Conservation (phyloP, 2,329 filamentous ascomycete species). For the Xylaria sp. region DNA sequence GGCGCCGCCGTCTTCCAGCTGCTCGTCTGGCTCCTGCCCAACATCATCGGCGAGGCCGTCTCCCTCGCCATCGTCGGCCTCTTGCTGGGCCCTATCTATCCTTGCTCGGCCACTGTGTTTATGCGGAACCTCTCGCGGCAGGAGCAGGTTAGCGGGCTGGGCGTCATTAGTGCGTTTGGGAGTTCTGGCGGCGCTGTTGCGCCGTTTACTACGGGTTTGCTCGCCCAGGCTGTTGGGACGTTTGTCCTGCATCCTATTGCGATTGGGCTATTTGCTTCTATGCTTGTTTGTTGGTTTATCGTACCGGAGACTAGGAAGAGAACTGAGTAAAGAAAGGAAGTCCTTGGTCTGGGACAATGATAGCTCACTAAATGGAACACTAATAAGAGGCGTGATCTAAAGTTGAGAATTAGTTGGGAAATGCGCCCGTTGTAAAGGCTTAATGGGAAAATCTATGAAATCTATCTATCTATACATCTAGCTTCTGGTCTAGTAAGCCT, state of each 20-base stretch:
- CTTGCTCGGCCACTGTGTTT: conserved; percentile 75
- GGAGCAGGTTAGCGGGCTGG: conserved; percentile 71
- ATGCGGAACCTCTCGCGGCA: conserved; percentile 67
- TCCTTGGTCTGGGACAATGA: not conserved
- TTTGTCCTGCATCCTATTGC: conserved; percentile 76
- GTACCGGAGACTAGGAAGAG: conserved; percentile 70
- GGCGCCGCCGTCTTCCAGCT: conserved; percentile 76
- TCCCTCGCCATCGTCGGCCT: conserved; percentile 77
- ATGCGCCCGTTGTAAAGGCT: not conserved
- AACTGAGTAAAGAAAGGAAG: conserved; percentile 59
- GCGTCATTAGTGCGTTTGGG: conserved; percentile 76
- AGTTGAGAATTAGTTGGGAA: not conserved
- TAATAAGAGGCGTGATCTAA: not conserved
- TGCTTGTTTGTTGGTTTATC: conserved; percentile 73
- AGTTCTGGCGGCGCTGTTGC: conserved; percentile 75
- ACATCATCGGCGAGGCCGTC: conserved; percentile 76
- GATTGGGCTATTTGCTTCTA: conserved; percentile 71
- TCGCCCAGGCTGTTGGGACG: conserved; percentile 71
- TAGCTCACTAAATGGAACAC: not conserved
- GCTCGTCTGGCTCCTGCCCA: conserved; percentile 82
- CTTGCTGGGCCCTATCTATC: conserved; percentile 82
- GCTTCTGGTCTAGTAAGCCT: conserved; percentile 15
- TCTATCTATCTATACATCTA: conserved; percentile 24
- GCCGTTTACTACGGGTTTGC: conserved; percentile 72
- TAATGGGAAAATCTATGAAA: conserved; percentile 21